phyloP scores from a whole-genome alignment of 2,329 filamentous ascomycete species.

The Colletotrichum orbiculare region DNA sequence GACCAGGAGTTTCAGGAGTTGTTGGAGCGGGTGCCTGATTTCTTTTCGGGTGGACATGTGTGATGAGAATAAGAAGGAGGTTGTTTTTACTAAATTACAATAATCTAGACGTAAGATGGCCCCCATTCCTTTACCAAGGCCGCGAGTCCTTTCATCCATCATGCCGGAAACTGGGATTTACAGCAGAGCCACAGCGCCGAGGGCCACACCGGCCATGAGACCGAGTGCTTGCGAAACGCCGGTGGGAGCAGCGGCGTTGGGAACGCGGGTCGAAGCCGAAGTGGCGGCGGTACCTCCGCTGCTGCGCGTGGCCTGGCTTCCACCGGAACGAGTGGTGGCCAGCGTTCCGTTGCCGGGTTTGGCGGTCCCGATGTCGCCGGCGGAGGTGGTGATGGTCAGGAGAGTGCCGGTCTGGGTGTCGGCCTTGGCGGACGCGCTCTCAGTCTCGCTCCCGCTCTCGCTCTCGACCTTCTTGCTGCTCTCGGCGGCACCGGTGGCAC shows the following conservation, averaged over 20 bases:
- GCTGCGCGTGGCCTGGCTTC: background rate
- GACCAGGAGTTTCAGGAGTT: conserved; percentile 43
- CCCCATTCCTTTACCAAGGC: background rate
- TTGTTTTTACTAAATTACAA: conserved; percentile 10
- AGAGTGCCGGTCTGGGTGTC: conserved; percentile 7
- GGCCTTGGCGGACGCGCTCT: background rate
- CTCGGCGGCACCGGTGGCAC: background rate
- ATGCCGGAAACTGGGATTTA: background rate
- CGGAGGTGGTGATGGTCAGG: conserved; percentile 5
- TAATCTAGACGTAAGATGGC: background rate
- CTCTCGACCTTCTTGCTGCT: conserved; percentile 1
- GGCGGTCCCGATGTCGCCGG: background rate
- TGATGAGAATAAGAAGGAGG: background rate
- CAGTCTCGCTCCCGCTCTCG: background rate
- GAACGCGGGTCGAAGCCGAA: background rate
- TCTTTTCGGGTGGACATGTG: conserved; percentile 33
- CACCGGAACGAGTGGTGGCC: background rate
- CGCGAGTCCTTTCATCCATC: background rate
- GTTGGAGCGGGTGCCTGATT: conserved; percentile 39
- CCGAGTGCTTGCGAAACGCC: conserved; percentile 14
- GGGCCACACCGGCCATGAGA: conserved; percentile 6
- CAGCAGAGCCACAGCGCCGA: conserved; percentile 19
- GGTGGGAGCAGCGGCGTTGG: conserved; percentile 7
- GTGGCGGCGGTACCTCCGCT: conserved; percentile 5
- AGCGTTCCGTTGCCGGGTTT: background rate